Evolutionary conservation across 495 filamentous ascomycete genomes (phyloP), one percentile per base, ranked within the genome.

Genomic region (Collariella sp.): DNA sequence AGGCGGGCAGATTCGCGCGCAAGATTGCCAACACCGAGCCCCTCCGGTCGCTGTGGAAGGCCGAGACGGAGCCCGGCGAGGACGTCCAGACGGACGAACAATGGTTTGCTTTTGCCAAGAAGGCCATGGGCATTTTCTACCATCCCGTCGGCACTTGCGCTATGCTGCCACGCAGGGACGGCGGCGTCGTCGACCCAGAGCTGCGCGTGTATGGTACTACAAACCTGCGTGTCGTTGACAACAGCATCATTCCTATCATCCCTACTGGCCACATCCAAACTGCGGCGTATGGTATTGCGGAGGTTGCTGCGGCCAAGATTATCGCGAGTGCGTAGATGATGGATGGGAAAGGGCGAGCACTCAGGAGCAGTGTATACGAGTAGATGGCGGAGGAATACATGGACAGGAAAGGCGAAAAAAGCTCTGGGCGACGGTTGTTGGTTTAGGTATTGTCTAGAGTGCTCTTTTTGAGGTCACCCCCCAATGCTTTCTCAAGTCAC

Each of bases 151-250:
- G 68, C 1, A 71, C 65, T n/a, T 59, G 56, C 24, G 49, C 64
- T 16, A 68, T 62, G 78, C 65, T 82, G 67, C 76, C 79, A 6
- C 66, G 66, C 24, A 69, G 74, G 43, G 57, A 72, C 2, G 79
- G 79, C 22, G 80, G 80, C 5, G 72, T 76, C 5, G 70, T 76
- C 16, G 68, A 71, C 29, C 55, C 64, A 44, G 52, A 48, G 20
- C 59, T 74, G 6, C 50, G 54, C 45, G 72, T 76, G 3, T 73
- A 74, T 46, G 70, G 68, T 4, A 60, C 67, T 3, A 59, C 61
- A 47, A 46, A 45, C 5, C 50, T 76, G 33, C 56, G 72, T 9
- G 68, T 74, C 1, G 66, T 71, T 0, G 72, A 76, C 57, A 70
- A 65, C n/a, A 72, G 67, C 48, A 65, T 74, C 19, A 69, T 72